Conservation (phyloP, 2,329 filamentous ascomycete genomes). For the Aspergillus pseudoviridinutans region DNA sequence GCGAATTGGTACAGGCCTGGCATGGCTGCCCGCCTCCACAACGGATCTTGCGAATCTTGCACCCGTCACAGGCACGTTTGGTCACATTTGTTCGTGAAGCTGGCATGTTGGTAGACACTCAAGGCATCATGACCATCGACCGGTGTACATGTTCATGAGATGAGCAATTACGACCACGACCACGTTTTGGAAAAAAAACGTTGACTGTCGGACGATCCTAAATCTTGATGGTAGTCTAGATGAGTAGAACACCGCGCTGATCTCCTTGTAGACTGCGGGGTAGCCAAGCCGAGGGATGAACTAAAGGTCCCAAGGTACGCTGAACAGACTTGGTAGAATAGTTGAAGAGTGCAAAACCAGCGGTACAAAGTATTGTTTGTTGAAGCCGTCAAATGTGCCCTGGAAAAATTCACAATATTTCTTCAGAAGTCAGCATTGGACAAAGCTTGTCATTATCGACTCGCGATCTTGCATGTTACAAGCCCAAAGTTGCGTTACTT, state of each 20-base stretch:
- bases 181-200: too few species aligned
- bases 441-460: background rate
- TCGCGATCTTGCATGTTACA: background rate
- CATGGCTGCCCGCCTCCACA: slow-evolving; percentile 49
- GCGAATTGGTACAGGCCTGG: slow-evolving; percentile 41
- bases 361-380: background rate
- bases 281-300: background rate
- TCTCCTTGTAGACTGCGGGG: background rate
- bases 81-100: slow-evolving; percentile 14
- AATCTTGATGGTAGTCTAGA: background rate
- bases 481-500: slow-evolving; percentile 11
- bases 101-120: slow-evolving; percentile 6
- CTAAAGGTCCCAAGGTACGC: too few species aligned
- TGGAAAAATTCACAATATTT: background rate
- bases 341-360: background rate
- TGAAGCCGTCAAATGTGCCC: background rate
- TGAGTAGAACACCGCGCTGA: background rate
- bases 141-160: background rate
- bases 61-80: slow-evolving; percentile 49
- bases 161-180: background rate
- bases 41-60: slow-evolving; percentile 52
- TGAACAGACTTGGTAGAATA: background rate
- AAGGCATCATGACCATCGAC: background rate
- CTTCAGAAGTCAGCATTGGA: background rate
- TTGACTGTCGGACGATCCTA: too few species aligned